These are phyloP conservation scores for Periconia sp. DNA, from an alignment of 2,329 filamentous ascomycete genomes.

Conservation along the genomic window DNA sequence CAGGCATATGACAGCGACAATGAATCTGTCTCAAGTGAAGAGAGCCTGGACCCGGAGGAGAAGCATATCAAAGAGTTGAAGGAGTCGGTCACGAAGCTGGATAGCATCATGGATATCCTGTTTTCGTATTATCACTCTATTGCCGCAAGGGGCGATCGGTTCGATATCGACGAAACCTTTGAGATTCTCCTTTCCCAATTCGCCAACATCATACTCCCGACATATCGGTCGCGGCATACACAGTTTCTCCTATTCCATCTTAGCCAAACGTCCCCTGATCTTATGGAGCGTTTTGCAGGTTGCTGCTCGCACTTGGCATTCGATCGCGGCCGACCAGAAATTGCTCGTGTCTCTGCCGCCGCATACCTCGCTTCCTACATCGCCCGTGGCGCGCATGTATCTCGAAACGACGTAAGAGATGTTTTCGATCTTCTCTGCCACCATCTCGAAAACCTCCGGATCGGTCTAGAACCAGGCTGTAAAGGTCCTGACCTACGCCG, in stretches of 20 bases:
- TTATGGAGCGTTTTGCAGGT: slow-evolving; percentile 81
- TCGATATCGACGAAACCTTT: slow-evolving; percentile 71
- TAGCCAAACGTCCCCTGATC: slow-evolving; percentile 74
- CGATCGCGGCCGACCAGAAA: slow-evolving; percentile 63
- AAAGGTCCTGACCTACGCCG: slow-evolving; percentile 82
- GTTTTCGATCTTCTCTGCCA: slow-evolving; percentile 79
- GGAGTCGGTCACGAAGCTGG: slow-evolving; percentile 86
- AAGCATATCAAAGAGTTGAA: slow-evolving; percentile 70
- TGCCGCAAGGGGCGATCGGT: slow-evolving; percentile 66
- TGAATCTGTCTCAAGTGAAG: slow-evolving; percentile 71
- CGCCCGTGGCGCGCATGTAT: slow-evolving; percentile 81
- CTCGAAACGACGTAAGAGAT: slow-evolving; percentile 72
- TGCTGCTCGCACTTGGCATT: slow-evolving; percentile 74
- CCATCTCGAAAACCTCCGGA: slow-evolving; percentile 75
- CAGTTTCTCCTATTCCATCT: slow-evolving; percentile 98
- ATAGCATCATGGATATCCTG: slow-evolving; percentile 82
- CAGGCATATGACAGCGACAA: slow-evolving; percentile 62
- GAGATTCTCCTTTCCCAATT: slow-evolving; percentile 84
- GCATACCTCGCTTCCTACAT: slow-evolving; percentile 95
- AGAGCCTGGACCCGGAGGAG: slow-evolving; percentile 58
- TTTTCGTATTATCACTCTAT: slow-evolving; percentile 79
- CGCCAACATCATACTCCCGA: slow-evolving; percentile 82
- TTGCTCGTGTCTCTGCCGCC: slow-evolving; percentile 80
- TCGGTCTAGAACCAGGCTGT: slow-evolving; percentile 71
- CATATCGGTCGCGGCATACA: slow-evolving; percentile 87